Conservation (phyloP, 23 red algal genomes). For the Cyanidium caldarium region DNA sequence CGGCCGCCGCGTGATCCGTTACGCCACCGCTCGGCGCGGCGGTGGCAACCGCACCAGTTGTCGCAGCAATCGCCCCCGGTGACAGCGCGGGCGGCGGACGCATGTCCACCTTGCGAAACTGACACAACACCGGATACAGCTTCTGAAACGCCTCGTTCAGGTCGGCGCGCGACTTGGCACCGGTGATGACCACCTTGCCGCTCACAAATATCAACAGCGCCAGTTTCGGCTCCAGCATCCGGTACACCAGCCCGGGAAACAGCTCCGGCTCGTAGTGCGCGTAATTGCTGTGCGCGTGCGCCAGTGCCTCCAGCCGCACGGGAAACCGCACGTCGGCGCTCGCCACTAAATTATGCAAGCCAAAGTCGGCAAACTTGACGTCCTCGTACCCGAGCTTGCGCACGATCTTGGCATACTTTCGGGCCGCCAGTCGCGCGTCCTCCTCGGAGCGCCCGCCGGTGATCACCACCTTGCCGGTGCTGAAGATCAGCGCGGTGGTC, state of each 20-base stretch:
- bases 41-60: no score
- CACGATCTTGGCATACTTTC: slow-evolving; percentile 93
- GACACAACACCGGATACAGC: slow-evolving; percentile 74
- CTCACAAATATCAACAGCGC: slow-evolving; percentile 98
- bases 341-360: slow-evolving; percentile 92
- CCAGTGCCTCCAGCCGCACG: slow-evolving; percentile 81
- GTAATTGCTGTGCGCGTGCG: slow-evolving; percentile 74
- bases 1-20: no score
- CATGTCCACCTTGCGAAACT: slow-evolving; percentile 46
- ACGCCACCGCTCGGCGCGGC: no score
- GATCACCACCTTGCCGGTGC: slow-evolving; percentile 91
- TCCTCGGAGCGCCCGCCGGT: slow-evolving; percentile 85
- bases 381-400: slow-evolving; percentile 85
- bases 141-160: slow-evolving; percentile 83
- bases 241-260: slow-evolving; percentile 94
- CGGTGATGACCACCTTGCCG: slow-evolving; percentile 97
- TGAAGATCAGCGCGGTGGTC: slow-evolving; percentile 97
- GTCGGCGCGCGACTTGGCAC: slow-evolving; percentile 71
- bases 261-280: slow-evolving; percentile 96
- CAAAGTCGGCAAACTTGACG: slow-evolving; percentile 91
- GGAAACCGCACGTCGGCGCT: slow-evolving; percentile 88
- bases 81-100: neutral
- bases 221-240: slow-evolving; percentile 90
- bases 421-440: slow-evolving; percentile 51
- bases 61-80: neutral